These are phyloP conservation scores for Noccaea bulbosa DNA, from an alignment of 345 rosid genomes.

Conservation along the genomic window DNA sequence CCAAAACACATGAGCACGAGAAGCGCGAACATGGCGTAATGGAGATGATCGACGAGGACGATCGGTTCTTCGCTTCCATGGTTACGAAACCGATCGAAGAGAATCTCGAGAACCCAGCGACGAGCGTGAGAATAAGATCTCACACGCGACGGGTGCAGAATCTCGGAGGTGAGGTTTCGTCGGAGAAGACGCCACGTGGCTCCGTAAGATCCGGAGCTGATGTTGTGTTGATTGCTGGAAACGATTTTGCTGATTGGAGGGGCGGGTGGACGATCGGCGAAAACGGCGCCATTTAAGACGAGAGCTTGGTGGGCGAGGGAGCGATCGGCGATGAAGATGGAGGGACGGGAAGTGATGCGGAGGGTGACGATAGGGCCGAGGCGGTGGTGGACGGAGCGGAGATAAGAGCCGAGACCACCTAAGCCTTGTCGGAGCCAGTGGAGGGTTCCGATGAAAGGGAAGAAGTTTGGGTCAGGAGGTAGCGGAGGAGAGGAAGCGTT, in stretches of 20 bases:
- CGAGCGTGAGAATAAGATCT: constrained; percentile 33
- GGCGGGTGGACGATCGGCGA: constrained; percentile 41
- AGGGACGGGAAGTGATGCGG: constrained; percentile 35
- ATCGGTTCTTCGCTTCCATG: constrained; percentile 13
- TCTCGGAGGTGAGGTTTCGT: constrained; percentile 38
- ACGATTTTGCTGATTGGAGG: constrained; percentile 20
- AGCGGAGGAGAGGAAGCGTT: constrained; percentile 26
- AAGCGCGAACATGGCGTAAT: constrained; percentile 39
- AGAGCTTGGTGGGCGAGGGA: constrained; percentile 43
- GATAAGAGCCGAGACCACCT: constrained; percentile 1
- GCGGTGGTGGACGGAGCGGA: constrained; percentile 18
- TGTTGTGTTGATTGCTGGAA: constrained; percentile 33
- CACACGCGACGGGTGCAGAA: constrained; percentile 18
- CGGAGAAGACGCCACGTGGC: constrained; percentile 38
- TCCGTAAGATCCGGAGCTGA: constrained; percentile 28
- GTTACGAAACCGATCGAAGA: constrained; percentile 13
- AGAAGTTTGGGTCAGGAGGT: constrained; percentile 33
- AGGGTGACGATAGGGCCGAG: constrained; percentile 44
- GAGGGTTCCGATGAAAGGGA: constrained; percentile 40
- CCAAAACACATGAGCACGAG: constrained; percentile 46
- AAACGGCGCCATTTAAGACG: constrained; percentile 37
- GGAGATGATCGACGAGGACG: constrained; percentile 31
- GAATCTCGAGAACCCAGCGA: constrained; percentile 23
- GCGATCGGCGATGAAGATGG: constrained; percentile 34
- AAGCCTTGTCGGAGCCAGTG: constrained; percentile 34